These are phyloP conservation scores for Leishmania martiniquensis DNA, from an alignment of 208 protist species.

Conservation along the genomic window DNA sequence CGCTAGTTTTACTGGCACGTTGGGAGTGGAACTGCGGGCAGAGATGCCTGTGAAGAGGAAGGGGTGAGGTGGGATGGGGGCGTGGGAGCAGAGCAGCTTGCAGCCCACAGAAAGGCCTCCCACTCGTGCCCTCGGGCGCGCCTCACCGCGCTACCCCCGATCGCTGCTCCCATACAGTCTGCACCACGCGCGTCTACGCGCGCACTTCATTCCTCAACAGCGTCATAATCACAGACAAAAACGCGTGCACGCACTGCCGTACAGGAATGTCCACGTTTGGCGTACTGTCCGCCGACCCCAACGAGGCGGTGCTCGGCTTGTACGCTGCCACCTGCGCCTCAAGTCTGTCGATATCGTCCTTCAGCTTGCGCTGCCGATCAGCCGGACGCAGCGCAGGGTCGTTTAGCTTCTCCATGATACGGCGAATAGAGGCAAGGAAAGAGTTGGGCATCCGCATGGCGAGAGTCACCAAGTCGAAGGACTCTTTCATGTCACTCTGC, in stretches of 20 bases:
- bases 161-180: too few species aligned
- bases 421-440: neutral
- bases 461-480: constrained; percentile 19
- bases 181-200: neutral
- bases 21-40: neutral
- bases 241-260: constrained; percentile 16
- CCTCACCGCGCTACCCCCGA: neutral
- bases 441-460: constrained; percentile 20
- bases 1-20: too few species aligned
- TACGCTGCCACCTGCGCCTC: constrained; percentile 12
- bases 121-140: neutral
- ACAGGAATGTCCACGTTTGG: constrained; percentile 18
- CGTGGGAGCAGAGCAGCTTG: neutral
- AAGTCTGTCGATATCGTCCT: constrained; percentile 15
- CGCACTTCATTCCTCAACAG: constrained; percentile 15
- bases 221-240: constrained; percentile 6
- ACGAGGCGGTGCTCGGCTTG: neutral
- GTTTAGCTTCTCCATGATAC: constrained; percentile 26
- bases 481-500: constrained; percentile 25
- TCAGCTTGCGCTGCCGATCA: constrained; percentile 21
- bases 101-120: too few species aligned
- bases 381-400: constrained; percentile 22
- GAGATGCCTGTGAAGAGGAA: neutral
- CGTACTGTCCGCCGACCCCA: neutral
- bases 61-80: too few species aligned